phyloP scores from a whole-genome alignment of 805 yeast genomes.

The Monosporozyma aquatica region DNA sequence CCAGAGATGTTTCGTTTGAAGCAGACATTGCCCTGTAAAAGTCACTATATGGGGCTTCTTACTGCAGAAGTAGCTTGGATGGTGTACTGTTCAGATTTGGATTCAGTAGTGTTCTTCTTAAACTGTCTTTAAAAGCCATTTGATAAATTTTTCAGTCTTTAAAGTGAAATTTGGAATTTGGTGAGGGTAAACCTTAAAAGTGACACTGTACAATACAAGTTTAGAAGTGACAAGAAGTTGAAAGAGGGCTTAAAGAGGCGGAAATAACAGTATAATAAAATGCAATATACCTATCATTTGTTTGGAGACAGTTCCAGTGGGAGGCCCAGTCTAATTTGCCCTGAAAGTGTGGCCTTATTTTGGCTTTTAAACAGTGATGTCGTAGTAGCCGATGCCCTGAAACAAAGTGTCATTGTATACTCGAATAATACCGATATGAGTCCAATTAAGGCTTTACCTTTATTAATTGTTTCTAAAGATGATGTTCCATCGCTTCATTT shows the following conservation, averaged over 20 bases:
- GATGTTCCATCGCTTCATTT: not conserved
- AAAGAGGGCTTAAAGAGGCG: too few species aligned
- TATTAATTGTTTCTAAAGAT: constrained; percentile 26
- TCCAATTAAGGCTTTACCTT: constrained; percentile 42
- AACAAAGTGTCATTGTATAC: constrained; percentile 34
- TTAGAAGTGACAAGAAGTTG: too few species aligned
- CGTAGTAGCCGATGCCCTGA: constrained; percentile 5
- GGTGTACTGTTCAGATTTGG: too few species aligned
- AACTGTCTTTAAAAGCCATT: too few species aligned
- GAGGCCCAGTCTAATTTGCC: constrained; percentile 20
- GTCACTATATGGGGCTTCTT: too few species aligned
- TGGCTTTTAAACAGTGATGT: constrained; percentile 12
- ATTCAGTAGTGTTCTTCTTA: too few species aligned
- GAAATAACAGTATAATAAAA: too few species aligned
- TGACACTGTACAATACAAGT: too few species aligned
- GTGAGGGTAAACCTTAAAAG: too few species aligned
- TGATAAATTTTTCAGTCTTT: too few species aligned
- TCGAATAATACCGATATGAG: constrained; percentile 53
- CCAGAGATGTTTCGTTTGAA: constrained; percentile 2
- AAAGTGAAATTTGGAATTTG: too few species aligned
- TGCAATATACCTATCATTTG: constrained; percentile 12
- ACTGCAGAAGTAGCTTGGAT: too few species aligned
- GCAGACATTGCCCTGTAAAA: not conserved
- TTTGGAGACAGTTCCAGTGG: constrained; percentile 26
- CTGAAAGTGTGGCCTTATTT: constrained; percentile 25